Evolutionary conservation across 306 rosid genomes (phyloP).

Genomic region (Quercus glauca): DNA sequence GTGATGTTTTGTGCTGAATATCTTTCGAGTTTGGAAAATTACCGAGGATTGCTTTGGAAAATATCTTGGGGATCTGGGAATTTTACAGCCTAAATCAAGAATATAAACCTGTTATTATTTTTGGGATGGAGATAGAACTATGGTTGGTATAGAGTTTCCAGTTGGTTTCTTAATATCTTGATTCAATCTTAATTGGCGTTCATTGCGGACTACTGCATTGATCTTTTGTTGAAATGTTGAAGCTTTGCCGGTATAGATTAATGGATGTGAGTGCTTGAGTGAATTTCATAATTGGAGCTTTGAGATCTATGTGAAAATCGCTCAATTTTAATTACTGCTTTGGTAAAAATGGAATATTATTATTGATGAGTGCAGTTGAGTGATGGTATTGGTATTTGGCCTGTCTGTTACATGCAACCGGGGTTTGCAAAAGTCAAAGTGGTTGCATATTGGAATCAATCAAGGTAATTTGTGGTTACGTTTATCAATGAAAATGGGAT

Average conservation of each 20-base stretch:
- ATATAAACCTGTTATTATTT: neutral
- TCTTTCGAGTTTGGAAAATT: neutral
- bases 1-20: neutral
- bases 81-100: neutral
- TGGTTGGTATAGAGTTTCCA: conserved; percentile 20
- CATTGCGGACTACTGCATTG: conserved; percentile 76
- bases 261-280: conserved; percentile 62
- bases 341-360: conserved; percentile 19
- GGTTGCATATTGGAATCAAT: conserved; percentile 94
- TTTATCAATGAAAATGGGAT: too few relatives aligned
- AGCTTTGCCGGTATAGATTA: conserved; percentile 67
- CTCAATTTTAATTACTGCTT: conserved; percentile 2
- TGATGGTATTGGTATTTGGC: conserved; percentile 88
- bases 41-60: too few relatives aligned
- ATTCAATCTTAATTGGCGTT: conserved; percentile 64
- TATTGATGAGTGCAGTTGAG: conserved; percentile 57
- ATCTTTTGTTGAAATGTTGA: conserved; percentile 70
- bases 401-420: conserved; percentile 77
- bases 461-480: conserved; percentile 46
- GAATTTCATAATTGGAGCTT: conserved; percentile 16
- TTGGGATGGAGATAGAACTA: neutral
- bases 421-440: conserved; percentile 88
- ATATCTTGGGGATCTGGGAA: too few relatives aligned
- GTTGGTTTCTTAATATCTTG: conserved; percentile 42
- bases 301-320: neutral